Conservation (phyloP, 2,329 filamentous ascomycete species). For the Diplodia scrobiculata region DNA sequence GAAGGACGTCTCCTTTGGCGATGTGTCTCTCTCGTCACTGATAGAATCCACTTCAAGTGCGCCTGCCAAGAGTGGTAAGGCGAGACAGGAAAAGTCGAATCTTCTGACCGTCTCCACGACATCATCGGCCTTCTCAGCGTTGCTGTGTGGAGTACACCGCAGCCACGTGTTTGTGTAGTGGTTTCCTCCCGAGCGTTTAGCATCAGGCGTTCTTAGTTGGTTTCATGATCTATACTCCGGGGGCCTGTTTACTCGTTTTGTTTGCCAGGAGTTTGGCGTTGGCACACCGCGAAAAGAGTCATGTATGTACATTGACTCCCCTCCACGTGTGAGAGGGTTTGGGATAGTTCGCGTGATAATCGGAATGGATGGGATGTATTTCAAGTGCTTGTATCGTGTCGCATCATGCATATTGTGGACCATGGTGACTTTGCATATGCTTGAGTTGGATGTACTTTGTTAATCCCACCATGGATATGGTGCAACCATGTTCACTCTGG, state of each 20-base stretch:
- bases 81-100: neutral
- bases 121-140: neutral
- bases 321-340: neutral
- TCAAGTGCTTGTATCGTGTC: neutral
- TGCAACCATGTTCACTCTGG: neutral
- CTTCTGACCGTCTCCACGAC: too few relatives aligned
- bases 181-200: neutral
- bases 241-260: neutral
- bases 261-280: conserved; percentile 14
- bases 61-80: too few relatives aligned
- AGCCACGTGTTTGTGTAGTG: conserved; percentile 15
- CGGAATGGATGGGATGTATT: neutral
- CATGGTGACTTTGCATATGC: neutral
- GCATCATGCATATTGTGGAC: neutral
- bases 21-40: neutral
- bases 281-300: neutral
- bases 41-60: neutral
- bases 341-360: neutral
- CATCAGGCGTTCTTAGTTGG: neutral
- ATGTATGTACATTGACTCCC: neutral
- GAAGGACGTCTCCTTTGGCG: neutral
- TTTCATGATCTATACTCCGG: neutral
- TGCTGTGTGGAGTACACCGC: conserved; percentile 1
- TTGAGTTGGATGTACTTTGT: neutral
- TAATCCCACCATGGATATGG: neutral